phyloP scores from a whole-genome alignment of 305 asterid genomes.

The Fraxinus platypoda region DNA sequence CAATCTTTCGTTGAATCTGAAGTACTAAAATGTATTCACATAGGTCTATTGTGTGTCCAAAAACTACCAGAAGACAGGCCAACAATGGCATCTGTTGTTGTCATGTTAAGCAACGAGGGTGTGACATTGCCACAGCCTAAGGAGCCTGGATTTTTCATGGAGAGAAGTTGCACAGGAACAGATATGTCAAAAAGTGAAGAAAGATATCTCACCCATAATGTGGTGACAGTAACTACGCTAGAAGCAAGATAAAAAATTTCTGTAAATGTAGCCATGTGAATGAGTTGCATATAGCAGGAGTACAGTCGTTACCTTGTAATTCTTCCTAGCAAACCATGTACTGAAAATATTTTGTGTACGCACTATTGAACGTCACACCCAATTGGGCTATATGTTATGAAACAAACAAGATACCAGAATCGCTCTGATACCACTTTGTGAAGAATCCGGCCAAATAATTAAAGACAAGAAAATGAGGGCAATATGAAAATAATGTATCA shows the following conservation, averaged over 20 bases:
- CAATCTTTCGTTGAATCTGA: constrained; percentile 12
- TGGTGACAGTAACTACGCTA: neutral
- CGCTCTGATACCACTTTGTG: no score
- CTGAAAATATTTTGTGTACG: no score
- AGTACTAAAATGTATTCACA: constrained; percentile 25
- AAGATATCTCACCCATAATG: neutral
- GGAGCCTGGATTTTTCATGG: neutral
- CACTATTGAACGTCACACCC: neutral
- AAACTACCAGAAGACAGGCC: constrained; percentile 32
- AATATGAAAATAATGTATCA: no score
- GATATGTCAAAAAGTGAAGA: neutral
- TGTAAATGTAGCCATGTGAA: neutral
- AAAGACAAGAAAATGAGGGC: no score
- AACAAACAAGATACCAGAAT: no score
- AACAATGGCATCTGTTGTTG: constrained; percentile 24
- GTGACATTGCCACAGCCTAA: neutral
- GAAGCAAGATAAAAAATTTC: neutral
- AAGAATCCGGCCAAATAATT: no score
- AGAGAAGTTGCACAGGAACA: neutral
- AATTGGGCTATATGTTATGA: neutral
- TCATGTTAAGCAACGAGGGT: neutral
- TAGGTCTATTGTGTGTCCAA: constrained; percentile 29
- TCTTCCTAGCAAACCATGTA: neutral
- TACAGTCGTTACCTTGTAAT: neutral
- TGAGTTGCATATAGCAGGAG: neutral